Percentiles rank a stretch among this genome's conserved stretches.
Conservation (phyloP, 805 yeast species). For the Ogataea trehaloabstinens region DNA sequence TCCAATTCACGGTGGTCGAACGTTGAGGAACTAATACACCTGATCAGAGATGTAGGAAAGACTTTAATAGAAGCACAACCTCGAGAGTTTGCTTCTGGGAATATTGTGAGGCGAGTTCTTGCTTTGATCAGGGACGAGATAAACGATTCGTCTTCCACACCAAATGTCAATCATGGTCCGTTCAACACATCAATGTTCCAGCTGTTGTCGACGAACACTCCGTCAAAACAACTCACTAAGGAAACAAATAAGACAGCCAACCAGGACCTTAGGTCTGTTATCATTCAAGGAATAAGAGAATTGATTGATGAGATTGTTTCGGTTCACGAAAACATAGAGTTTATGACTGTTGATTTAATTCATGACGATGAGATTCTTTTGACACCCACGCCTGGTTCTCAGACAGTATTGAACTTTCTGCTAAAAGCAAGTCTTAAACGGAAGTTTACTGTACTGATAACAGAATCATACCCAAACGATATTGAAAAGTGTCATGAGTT, state of each 20-base stretch:
- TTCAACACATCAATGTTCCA: constrained; percentile 86
- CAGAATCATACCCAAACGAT: constrained; percentile 90
- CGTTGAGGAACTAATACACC: constrained; percentile 66
- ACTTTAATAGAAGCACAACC: constrained; percentile 79
- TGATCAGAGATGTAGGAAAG: constrained; percentile 72
- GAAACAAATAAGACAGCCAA: constrained; percentile 39
- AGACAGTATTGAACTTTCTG: constrained; percentile 83
- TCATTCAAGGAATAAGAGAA: constrained; percentile 90
- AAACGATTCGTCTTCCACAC: constrained; percentile 38
- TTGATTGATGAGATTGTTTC: constrained; percentile 87
- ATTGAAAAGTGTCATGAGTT: constrained; percentile 73
- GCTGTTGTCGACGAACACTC: constrained; percentile 54
- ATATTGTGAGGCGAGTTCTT: constrained; percentile 84
- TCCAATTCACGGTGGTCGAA: constrained; percentile 87
- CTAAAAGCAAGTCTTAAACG: constrained; percentile 85
- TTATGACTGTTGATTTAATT: constrained; percentile 87
- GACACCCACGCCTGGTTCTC: constrained; percentile 94
- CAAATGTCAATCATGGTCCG: constrained; percentile 38
- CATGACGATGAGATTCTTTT: constrained; percentile 85
- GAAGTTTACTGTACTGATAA: constrained; percentile 85
- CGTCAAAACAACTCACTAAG: constrained; percentile 21
- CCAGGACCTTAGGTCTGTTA: constrained; percentile 75
- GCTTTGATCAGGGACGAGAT: constrained; percentile 86
- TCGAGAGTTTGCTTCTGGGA: constrained; percentile 83
- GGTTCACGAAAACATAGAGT: constrained; percentile 86